phyloP scores from a whole-genome alignment of 2,329 filamentous ascomycete genomes.

The Catunica adiposa region DNA sequence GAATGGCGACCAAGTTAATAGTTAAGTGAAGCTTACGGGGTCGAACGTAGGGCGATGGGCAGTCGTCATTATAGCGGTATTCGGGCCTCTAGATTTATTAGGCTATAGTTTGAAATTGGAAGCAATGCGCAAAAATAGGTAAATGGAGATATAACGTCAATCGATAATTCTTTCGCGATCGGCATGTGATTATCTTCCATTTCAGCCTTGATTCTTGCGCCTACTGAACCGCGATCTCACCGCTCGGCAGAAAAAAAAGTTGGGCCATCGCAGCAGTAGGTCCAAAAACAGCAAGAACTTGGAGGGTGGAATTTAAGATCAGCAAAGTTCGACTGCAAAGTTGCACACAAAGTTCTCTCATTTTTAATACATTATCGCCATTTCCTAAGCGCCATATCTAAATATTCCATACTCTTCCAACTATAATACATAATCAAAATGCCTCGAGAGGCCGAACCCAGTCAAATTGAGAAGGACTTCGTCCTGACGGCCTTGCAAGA shows the following conservation, averaged over 20 bases:
- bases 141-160: not conserved
- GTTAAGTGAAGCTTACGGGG: constrained; percentile 41
- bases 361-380: no score
- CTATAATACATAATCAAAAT: constrained; percentile 33
- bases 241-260: constrained; percentile 32
- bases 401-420: constrained; percentile 12
- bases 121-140: not conserved
- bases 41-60: constrained; percentile 87
- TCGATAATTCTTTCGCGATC: not conserved
- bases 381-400: no score
- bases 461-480: constrained; percentile 75
- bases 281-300: constrained; percentile 12
- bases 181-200: not conserved
- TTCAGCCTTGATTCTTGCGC: constrained; percentile 4
- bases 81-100: not conserved
- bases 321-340: not conserved
- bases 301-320: not conserved
- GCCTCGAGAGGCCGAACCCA: constrained; percentile 86
- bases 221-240: constrained; percentile 25
- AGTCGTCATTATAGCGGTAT: constrained; percentile 36
- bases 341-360: not conserved
- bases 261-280: not conserved
- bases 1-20: not conserved
- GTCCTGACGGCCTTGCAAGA: constrained; percentile 68
- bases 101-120: not conserved